Evolutionary conservation across 148 eudicot genomes (phyloP).

Genomic region (Amaranthus palmeri): DNA sequence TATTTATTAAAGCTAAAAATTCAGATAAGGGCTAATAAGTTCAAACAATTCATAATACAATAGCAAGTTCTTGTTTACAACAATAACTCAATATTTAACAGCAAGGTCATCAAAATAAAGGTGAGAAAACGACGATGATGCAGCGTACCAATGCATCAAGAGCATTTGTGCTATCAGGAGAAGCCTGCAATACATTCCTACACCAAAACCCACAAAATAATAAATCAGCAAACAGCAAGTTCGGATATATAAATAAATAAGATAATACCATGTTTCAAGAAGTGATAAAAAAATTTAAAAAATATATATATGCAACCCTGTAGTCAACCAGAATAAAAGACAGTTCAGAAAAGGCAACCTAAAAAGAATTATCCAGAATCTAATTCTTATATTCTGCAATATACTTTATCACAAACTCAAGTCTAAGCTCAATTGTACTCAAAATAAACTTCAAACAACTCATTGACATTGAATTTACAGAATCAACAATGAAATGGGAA

Average conservation of each 20-base stretch:
- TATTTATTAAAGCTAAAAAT: too few species aligned
- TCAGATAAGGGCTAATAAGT: too few species aligned
- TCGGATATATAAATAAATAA: background rate
- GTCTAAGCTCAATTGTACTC: background rate
- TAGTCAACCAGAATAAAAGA: too few species aligned
- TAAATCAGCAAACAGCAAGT: background rate
- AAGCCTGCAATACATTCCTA: slow-evolving; percentile 40
- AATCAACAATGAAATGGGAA: background rate
- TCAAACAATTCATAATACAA: too few species aligned
- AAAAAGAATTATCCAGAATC: background rate
- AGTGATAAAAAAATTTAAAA: too few species aligned
- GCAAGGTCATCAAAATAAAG: background rate
- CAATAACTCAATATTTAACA: background rate
- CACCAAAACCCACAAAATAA: background rate
- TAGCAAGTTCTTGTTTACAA: too few species aligned
- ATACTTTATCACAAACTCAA: background rate
- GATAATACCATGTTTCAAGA: background rate
- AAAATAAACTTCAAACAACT: background rate
- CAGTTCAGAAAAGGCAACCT: too few species aligned
- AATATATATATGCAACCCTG: too few species aligned
- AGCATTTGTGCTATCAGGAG: slow-evolving; percentile 44
- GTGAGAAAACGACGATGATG: background rate
- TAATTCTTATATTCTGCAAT: background rate
- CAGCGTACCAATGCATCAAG: slow-evolving; percentile 44
- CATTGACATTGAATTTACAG: background rate